These are phyloP conservation scores for Mycena chlorophos DNA, from an alignment of 768 basidiomycete genomes.

Conservation along the genomic window DNA sequence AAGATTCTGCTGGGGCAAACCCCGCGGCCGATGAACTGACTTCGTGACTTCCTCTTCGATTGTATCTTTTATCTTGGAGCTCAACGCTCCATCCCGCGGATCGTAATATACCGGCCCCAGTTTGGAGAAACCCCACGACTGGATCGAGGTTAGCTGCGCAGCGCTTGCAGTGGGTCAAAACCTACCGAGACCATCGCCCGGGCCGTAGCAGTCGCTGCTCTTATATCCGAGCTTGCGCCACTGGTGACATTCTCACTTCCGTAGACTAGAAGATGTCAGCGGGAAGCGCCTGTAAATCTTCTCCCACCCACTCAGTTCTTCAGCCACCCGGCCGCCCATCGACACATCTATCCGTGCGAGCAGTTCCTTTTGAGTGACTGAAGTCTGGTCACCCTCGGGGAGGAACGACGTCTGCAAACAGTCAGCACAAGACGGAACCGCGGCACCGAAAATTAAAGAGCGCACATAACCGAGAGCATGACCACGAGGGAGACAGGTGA, in stretches of 20 bases:
- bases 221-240: conserved; percentile 88
- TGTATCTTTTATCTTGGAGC: conserved; percentile 73
- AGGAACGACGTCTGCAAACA: conserved; percentile 64
- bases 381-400: conserved; percentile 75
- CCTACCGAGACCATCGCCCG: conserved; percentile 86
- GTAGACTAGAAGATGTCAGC: conserved; percentile 52
- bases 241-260: conserved; percentile 87
- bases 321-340: conserved; percentile 94
- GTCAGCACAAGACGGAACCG: conserved; percentile 18
- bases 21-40: conserved; percentile 45
- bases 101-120: conserved; percentile 84
- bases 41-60: conserved; percentile 87
- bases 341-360: conserved; percentile 85
- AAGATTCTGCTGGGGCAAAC: conserved; percentile 6
- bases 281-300: conserved; percentile 14
- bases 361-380: conserved; percentile 72
- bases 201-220: conserved; percentile 76
- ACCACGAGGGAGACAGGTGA: conserved; percentile 95
- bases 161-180: conserved; percentile 2
- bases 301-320: conserved; percentile 70
- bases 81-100: conserved; percentile 68
- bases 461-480: conserved; percentile 86
- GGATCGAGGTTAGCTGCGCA: conserved; percentile 10
- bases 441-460: conserved; percentile 19
- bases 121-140: conserved; percentile 82